Percentiles rank a stretch among this genome's conserved stretches.
These are phyloP conservation scores for Malus hybrid DNA, from an alignment of 331 rosid genomes.

Conservation along the genomic window DNA sequence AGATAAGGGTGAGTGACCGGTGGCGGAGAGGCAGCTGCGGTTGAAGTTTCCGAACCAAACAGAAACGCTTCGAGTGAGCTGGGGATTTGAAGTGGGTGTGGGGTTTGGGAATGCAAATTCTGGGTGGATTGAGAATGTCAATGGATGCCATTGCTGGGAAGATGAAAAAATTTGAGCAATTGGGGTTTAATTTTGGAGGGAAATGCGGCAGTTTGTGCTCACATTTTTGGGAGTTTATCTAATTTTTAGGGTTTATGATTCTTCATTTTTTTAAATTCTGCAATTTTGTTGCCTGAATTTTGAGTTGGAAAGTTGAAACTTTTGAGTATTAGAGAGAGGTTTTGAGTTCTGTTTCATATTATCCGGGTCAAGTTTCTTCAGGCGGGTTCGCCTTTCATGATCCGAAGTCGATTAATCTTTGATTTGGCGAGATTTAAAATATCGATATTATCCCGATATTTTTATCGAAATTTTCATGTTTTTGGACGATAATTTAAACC, in stretches of 20 bases:
- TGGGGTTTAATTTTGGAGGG: background rate
- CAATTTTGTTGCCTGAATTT: background rate
- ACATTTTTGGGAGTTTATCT: background rate
- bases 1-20: constrained; percentile 35
- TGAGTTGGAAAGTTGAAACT: background rate
- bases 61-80: constrained; percentile 15
- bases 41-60: constrained; percentile 23
- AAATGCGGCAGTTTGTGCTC: background rate
- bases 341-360: background rate
- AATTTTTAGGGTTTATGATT: constrained; percentile 21
- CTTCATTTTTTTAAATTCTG: background rate
- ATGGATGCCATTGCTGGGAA: constrained; percentile 40
- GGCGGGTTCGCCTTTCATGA: background rate
- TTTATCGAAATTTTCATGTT: no score
- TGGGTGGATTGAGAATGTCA: constrained; percentile 47
- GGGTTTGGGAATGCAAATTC: constrained; percentile 42
- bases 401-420: background rate
- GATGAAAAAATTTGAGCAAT: background rate
- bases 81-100: constrained; percentile 18
- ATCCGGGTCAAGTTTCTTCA: background rate
- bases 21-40: constrained; percentile 19
- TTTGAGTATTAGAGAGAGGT: background rate
- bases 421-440: background rate
- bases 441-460: no score
- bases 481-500: no score